Conservation (phyloP, 1,139 yeast genomes). For the Hyphopichia khmerensis region DNA sequence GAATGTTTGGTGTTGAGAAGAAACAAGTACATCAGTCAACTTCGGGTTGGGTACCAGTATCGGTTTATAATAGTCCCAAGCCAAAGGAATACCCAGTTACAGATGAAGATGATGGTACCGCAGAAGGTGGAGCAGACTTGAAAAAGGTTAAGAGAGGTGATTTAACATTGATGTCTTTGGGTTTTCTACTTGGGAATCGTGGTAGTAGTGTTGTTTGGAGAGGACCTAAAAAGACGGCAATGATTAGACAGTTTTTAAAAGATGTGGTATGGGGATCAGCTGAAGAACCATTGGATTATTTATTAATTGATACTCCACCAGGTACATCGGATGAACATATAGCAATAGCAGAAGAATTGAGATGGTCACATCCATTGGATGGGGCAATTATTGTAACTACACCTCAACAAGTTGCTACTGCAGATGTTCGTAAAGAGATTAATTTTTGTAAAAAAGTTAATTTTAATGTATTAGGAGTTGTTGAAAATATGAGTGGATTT, state of each 20-base stretch:
- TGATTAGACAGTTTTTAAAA: slow-evolving; percentile 88
- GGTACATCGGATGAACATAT: slow-evolving; percentile 99
- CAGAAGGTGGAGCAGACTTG: slow-evolving; percentile 26
- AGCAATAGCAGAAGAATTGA: slow-evolving; percentile 88
- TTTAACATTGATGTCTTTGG: slow-evolving; percentile 79
- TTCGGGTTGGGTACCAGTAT: slow-evolving; percentile 91
- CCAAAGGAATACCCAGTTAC: not conserved
- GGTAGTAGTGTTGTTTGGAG: slow-evolving; percentile 97
- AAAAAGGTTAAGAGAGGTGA: slow-evolving; percentile 31
- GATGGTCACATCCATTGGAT: slow-evolving; percentile 49
- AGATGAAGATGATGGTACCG: slow-evolving; percentile 7
- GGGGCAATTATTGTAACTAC: slow-evolving; percentile 52
- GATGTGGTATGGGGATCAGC: slow-evolving; percentile 88
- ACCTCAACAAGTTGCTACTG: slow-evolving; percentile 56
- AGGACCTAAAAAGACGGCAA: slow-evolving; percentile 97
- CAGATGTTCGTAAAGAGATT: slow-evolving; percentile 50
- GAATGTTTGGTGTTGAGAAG: slow-evolving; percentile 91
- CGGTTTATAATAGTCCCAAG: slow-evolving; percentile 22
- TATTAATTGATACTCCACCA: slow-evolving; percentile 96
- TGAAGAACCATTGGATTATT: slow-evolving; percentile 59
- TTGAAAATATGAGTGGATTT: slow-evolving; percentile 52
- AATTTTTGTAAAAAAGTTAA: slow-evolving; percentile 48
- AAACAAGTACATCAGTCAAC: slow-evolving; percentile 78
- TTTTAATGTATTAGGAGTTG: slow-evolving; percentile 41
- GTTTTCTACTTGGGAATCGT: slow-evolving; percentile 77